A percentile compares a stretch with the other conserved stretches of the same genome.
phyloP scores from a whole-genome alignment of 2,329 filamentous ascomycete genomes.

The Apiospora malaysiana region DNA sequence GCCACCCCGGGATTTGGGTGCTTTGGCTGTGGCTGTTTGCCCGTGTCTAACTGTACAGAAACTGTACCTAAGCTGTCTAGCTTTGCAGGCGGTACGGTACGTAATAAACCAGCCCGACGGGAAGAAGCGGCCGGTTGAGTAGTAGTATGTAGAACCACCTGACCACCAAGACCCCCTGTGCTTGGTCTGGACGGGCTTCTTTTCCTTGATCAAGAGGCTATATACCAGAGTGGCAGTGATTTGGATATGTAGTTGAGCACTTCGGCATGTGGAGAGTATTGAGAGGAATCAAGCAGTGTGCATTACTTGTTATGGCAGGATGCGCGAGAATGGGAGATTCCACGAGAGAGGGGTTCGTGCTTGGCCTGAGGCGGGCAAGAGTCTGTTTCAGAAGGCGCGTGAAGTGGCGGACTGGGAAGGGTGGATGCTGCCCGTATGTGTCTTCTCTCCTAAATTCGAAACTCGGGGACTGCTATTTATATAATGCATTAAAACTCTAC shows the following conservation, averaged over 20 bases:
- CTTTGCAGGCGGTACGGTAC: too few species aligned
- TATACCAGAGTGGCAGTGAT: not conserved
- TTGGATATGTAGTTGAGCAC: not conserved
- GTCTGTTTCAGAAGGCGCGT: slow-evolving; percentile 14
- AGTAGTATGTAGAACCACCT: not conserved
- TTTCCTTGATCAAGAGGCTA: not conserved
- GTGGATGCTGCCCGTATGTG: not conserved
- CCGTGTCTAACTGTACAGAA: not conserved
- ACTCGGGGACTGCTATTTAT: slow-evolving; percentile 20
- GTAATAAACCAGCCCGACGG: not conserved
- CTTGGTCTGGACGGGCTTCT: not conserved
- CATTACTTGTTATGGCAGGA: slow-evolving; percentile 6
- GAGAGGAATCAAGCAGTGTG: not conserved
- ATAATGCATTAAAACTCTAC: slow-evolving; percentile 9
- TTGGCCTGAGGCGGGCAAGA: not conserved
- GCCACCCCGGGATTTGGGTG: not conserved
- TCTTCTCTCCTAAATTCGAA: slow-evolving; percentile 4
- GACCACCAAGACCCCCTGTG: not conserved
- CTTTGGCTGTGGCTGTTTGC: not conserved
- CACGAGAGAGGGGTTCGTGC: not conserved
- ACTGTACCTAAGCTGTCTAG: too few species aligned
- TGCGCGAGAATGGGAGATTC: not conserved
- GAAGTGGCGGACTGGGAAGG: slow-evolving; percentile 1
- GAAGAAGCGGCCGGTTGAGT: not conserved
- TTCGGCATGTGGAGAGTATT: not conserved